Evolutionary conservation across 2,329 filamentous ascomycete genomes (phyloP).

Genomic region (Bipolaris victoriae): DNA sequence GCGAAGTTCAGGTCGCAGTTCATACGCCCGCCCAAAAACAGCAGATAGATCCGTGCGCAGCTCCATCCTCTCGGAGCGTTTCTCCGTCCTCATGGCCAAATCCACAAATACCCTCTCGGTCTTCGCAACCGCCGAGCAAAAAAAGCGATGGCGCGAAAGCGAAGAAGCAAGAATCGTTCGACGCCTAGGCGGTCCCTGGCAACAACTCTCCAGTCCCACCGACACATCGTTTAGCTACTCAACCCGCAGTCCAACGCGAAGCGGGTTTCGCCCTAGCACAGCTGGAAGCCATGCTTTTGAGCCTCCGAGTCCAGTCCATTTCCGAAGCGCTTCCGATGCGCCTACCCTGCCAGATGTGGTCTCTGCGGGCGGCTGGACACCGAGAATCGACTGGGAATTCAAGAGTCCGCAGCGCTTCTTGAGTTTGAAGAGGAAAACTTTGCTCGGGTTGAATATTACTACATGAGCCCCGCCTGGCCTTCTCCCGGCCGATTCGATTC

Average conservation of each 20-base stretch:
- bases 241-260: constrained; percentile 4
- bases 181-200: constrained; percentile 31
- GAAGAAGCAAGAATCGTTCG: constrained; percentile 29
- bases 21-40: constrained; percentile 4
- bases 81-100: constrained; percentile 10
- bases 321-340: constrained; percentile 18
- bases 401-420: constrained; percentile 25
- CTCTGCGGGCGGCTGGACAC: constrained; percentile 25
- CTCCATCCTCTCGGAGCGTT: constrained; percentile 14
- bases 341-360: constrained; percentile 30
- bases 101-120: constrained; percentile 3
- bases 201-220: constrained; percentile 13
- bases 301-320: constrained; percentile 3
- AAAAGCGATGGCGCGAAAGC: constrained; percentile 27
- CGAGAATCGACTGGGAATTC: constrained; percentile 29
- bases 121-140: constrained; percentile 17
- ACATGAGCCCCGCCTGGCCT: background rate
- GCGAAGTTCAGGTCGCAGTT: constrained; percentile 5
- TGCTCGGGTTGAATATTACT: constrained; percentile 11
- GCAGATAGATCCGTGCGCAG: constrained; percentile 7
- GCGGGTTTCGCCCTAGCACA: constrained; percentile 10
- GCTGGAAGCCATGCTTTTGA: background rate
- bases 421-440: constrained; percentile 27
- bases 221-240: constrained; percentile 11
- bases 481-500: no score